Evolutionary conservation across 2,329 filamentous ascomycete species (phyloP), one percentile per base, ranked within the genome.

Genomic region (Mycogone perniciosa): DNA sequence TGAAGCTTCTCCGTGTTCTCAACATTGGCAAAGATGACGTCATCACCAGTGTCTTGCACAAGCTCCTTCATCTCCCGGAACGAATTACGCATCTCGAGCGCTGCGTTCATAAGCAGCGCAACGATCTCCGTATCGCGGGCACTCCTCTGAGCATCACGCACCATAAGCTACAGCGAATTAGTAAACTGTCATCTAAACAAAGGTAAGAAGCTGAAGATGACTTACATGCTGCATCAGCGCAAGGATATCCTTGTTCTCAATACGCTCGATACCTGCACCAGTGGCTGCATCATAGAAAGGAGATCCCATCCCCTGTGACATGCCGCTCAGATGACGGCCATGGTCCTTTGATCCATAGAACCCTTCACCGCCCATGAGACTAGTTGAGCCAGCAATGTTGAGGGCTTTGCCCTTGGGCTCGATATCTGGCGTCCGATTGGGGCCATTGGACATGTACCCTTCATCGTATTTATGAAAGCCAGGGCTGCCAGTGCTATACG

Each of bases 111-210:
- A 31, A 99, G 81, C 0, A 93, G 92, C 43, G 96, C 89, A 13
- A 99, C 76, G 50, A 99, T 96, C 69, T 99, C 93, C 0, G 93
- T 97, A 62, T 99, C 93, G 41, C 93, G 82, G 42, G 93, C 93
- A 69, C 93, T 97, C 53, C 93, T 85, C 71, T 97, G 92, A 38
- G 92, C 93, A 71, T 99, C 93, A 34, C 93, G 86, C 56, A 97
- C 93, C 66, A 95, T 97, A 56, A 99, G 84, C 80, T 85, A 49
- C 34, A 48, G 53, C 38, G 8, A 34, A 10, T 11, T 13, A 13
- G 31, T 11, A 11, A 2, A 30, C 2, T 31, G 38, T 33, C 40
- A 44, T 11, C 6, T 26, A 2, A 31, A 27, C 20, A 31, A 27
- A 31, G 7, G 27, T 1, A 37, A 5, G 20, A 29, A 51, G 43